Conservation (phyloP, 2,329 filamentous ascomycete species). For the Microdochium trichocladiopsis region DNA sequence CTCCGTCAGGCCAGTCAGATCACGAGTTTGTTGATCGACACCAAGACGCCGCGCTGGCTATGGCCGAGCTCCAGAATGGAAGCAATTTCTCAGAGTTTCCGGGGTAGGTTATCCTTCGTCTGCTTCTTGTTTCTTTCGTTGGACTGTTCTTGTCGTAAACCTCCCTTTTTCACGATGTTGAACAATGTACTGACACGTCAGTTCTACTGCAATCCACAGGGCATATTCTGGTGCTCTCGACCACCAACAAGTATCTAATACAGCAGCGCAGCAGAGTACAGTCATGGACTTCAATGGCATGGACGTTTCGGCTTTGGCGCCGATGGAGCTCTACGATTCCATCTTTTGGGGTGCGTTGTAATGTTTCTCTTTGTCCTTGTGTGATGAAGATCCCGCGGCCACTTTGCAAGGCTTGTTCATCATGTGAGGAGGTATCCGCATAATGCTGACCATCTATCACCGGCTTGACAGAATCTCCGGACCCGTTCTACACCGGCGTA, state of each 20-base stretch:
- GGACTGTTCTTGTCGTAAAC: too few species aligned
- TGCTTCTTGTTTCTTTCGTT: too few species aligned
- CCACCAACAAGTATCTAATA: not conserved
- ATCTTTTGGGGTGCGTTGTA: slow-evolving; percentile 58
- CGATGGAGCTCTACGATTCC: slow-evolving; percentile 61
- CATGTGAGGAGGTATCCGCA: too few species aligned
- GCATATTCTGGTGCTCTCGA: not conserved
- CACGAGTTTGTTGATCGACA: slow-evolving; percentile 38
- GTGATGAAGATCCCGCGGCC: not conserved
- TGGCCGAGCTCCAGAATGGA: slow-evolving; percentile 59
- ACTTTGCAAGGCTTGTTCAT: too few species aligned
- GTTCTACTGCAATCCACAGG: too few species aligned
- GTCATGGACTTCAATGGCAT: slow-evolving; percentile 32
- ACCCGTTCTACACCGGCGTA: slow-evolving; percentile 49
- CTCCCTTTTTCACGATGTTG: too few species aligned
- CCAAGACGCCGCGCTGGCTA: slow-evolving; percentile 55
- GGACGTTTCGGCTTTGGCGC: slow-evolving; percentile 53
- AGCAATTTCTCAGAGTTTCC: slow-evolving; percentile 37
- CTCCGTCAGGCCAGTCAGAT: slow-evolving; percentile 6
- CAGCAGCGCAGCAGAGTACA: not conserved
- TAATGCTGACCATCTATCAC: too few species aligned
- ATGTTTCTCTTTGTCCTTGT: slow-evolving; percentile 6
- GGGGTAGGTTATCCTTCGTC: slow-evolving; percentile 26
- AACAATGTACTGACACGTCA: too few species aligned
- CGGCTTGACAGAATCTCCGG: slow-evolving; percentile 51